phyloP scores from a whole-genome alignment of 1,284 basidiomycete species.

The Ustilago cynodontis region DNA sequence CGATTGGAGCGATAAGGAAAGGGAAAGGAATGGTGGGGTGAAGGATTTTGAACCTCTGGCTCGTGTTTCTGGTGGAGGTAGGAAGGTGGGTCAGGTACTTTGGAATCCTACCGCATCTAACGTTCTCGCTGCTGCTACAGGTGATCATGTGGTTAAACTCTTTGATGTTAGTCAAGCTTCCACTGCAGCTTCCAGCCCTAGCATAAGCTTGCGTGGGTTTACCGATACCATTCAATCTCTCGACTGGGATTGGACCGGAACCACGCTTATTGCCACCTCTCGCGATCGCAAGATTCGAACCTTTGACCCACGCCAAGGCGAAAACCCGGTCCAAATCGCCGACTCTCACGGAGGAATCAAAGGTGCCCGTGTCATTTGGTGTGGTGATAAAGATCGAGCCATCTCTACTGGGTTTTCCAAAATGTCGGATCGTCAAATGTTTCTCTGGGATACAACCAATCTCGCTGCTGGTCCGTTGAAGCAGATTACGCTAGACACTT shows the following conservation, averaged over 20 bases:
- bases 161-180: conserved; percentile 78
- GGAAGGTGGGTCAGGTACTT: conserved; percentile 92
- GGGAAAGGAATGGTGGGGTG: conserved; percentile 71
- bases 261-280: conserved; percentile 77
- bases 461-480: conserved; percentile 51
- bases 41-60: conserved; percentile 82
- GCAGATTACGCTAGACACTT: conserved; percentile 60
- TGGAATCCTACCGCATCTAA: conserved; percentile 93
- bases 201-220: conserved; percentile 79
- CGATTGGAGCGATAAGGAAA: conserved; percentile 63
- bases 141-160: conserved; percentile 88
- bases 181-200: conserved; percentile 66
- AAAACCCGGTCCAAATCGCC: conserved; percentile 81
- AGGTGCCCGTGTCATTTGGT: conserved; percentile 88
- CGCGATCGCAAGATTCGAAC: conserved; percentile 91
- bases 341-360: conserved; percentile 96
- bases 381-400: conserved; percentile 87
- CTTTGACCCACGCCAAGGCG: conserved; percentile 86
- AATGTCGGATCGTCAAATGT: conserved; percentile 91
- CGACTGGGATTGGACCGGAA: conserved; percentile 86
- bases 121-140: conserved; percentile 86
- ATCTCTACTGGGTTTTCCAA: conserved; percentile 93
- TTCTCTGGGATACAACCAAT: conserved; percentile 72
- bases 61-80: conserved; percentile 72
- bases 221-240: conserved; percentile 89